These are phyloP conservation scores for Talaromyces sp. DNA, from an alignment of 2,329 filamentous ascomycete genomes.

Conservation along the genomic window DNA sequence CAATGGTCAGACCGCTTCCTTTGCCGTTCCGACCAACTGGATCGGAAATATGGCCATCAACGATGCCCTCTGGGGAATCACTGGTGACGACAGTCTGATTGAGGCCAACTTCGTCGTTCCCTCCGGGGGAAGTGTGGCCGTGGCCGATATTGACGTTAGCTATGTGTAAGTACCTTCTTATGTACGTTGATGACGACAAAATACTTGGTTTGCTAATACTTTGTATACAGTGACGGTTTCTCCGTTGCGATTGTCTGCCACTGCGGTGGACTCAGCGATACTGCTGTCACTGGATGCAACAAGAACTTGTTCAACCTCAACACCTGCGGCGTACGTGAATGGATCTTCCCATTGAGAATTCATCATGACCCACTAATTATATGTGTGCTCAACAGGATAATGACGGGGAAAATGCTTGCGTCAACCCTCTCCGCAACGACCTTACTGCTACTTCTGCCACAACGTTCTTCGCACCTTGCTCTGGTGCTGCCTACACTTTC, in stretches of 20 bases:
- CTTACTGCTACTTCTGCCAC: not conserved
- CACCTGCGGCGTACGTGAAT: constrained; percentile 7
- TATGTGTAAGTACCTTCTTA: constrained; percentile 4
- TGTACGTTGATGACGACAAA: not conserved
- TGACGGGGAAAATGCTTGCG: constrained; percentile 12
- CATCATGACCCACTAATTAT: not conserved
- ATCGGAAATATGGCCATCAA: constrained; percentile 17
- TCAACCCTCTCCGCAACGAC: constrained; percentile 15
- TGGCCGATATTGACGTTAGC: constrained; percentile 15
- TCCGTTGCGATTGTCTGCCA: constrained; percentile 15
- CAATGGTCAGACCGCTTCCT: constrained; percentile 1
- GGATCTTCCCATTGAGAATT: not conserved
- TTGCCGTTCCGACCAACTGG: constrained; percentile 14
- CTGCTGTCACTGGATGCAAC: constrained; percentile 12
- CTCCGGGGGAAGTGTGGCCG: not conserved
- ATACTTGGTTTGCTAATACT: not conserved
- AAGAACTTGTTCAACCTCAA: constrained; percentile 8
- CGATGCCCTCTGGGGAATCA: constrained; percentile 11
- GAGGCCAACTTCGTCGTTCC: constrained; percentile 15
- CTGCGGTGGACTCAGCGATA: not conserved
- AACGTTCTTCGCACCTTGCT: constrained; percentile 7
- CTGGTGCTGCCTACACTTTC: constrained; percentile 14
- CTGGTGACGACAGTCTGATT: constrained; percentile 12
- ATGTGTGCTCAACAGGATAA: constrained; percentile 5
- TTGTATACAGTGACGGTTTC: constrained; percentile 8